phyloP scores from a whole-genome alignment of 2,329 filamentous ascomycete genomes.

The Elsinoe australis region DNA sequence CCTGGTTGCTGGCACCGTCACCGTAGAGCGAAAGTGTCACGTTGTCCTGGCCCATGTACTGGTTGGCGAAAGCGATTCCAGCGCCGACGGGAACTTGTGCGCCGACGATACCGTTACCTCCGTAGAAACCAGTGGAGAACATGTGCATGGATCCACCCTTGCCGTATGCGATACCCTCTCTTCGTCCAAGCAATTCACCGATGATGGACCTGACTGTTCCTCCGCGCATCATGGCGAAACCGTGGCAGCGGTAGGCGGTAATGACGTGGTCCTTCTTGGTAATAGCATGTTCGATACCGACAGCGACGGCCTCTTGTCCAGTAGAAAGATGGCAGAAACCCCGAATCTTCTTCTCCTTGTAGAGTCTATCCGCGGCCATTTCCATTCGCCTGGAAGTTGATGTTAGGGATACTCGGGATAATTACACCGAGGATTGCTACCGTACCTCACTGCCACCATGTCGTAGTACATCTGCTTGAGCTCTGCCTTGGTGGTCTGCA shows the following conservation, averaged over 20 bases:
- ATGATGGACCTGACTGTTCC: conserved; percentile 86
- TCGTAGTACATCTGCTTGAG: conserved; percentile 98
- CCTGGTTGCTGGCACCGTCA: conserved; percentile 98
- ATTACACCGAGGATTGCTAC: too few relatives aligned
- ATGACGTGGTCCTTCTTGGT: conserved; percentile 88
- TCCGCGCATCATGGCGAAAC: conserved; percentile 94
- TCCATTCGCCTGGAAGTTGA: conserved; percentile 75
- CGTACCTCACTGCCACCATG: conserved; percentile 90
- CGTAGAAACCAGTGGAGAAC: conserved; percentile 97
- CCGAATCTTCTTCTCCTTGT: conserved; percentile 99
- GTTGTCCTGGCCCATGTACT: conserved; percentile 83
- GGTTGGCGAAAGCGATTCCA: conserved; percentile 91
- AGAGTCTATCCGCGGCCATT: conserved; percentile 96
- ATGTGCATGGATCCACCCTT: conserved; percentile 99
- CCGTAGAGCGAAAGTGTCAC: conserved; percentile 87
- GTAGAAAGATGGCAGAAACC: conserved; percentile 99
- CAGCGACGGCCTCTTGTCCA: conserved; percentile 93
- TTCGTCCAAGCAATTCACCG: conserved; percentile 86
- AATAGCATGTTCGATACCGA: conserved; percentile 94
- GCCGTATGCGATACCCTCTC: conserved; percentile 94
- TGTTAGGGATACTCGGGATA: too few relatives aligned
- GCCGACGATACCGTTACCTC: conserved; percentile 97
- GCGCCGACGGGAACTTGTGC: conserved; percentile 96
- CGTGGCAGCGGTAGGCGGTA: conserved; percentile 98
- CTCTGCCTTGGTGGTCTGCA: conserved; percentile 93